Conservation (phyloP, 169 alveolate genomes). For the Miamiensis avidus region DNA sequence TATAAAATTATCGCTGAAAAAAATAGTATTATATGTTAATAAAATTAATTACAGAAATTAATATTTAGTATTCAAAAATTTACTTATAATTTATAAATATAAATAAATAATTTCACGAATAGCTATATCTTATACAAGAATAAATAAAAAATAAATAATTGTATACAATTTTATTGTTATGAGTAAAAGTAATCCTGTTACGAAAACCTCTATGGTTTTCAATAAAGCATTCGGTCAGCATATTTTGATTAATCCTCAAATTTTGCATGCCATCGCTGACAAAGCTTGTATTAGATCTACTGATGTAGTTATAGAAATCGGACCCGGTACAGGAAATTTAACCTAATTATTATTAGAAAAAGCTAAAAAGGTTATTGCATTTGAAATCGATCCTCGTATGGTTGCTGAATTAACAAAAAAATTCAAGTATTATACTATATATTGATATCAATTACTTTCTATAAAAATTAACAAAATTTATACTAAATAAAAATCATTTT, state of each 20-base stretch:
- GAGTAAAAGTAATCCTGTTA: constrained; percentile 21
- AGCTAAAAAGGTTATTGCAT: constrained; percentile 97
- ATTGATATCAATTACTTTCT: too few species aligned
- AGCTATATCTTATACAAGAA: too few species aligned
- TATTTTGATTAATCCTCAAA: constrained; percentile 97
- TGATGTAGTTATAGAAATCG: constrained; percentile 98
- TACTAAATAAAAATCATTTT: neutral
- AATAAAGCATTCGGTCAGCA: constrained; percentile 93
- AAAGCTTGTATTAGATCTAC: constrained; percentile 97
- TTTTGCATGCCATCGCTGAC: constrained; percentile 93
- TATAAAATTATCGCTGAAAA: too few species aligned
- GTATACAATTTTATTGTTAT: too few species aligned
- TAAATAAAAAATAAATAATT: too few species aligned
- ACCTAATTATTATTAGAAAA: constrained; percentile 95
- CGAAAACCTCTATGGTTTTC: constrained; percentile 27
- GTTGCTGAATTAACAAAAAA: constrained; percentile 98
- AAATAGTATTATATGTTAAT: too few species aligned
- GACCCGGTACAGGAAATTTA: constrained; percentile 95
- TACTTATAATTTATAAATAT: too few species aligned
- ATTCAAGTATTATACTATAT: constrained; percentile 65
- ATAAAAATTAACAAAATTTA: too few species aligned
- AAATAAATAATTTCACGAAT: too few species aligned
- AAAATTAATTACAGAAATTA: too few species aligned
- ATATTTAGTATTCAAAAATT: too few species aligned
- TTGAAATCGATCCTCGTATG: constrained; percentile 99